Evolutionary conservation across 1,139 yeast genomes (phyloP).

Genomic region (Wickerhamomyces sp.): DNA sequence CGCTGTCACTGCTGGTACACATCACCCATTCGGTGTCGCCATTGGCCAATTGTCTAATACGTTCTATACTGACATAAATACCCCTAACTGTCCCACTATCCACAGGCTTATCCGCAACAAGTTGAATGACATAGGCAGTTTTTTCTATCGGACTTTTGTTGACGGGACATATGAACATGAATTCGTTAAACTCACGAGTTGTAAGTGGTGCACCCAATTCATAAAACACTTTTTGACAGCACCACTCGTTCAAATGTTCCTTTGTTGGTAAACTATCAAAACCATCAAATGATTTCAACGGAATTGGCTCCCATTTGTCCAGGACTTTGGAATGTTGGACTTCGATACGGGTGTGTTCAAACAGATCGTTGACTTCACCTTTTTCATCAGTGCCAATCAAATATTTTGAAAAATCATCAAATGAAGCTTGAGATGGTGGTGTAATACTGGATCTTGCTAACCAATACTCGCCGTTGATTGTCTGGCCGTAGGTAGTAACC

Average conservation of each 20-base stretch:
- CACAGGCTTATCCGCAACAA: slow-evolving; percentile 37
- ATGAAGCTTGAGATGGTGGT: slow-evolving; percentile 11
- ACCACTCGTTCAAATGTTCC: slow-evolving; percentile 22
- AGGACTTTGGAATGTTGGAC: slow-evolving; percentile 28
- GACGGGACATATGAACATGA: slow-evolving; percentile 41
- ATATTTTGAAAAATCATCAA: slow-evolving; percentile 34
- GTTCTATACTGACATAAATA: slow-evolving; percentile 57
- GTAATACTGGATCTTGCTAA: slow-evolving; percentile 35
- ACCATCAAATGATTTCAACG: slow-evolving; percentile 13
- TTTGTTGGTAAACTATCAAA: slow-evolving; percentile 13
- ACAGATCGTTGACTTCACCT: slow-evolving; percentile 18
- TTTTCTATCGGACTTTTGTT: slow-evolving; percentile 28
- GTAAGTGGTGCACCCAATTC: slow-evolving; percentile 31
- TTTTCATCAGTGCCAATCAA: slow-evolving; percentile 23
- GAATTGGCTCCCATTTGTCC: slow-evolving; percentile 20
- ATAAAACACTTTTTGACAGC: slow-evolving; percentile 26
- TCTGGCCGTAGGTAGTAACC: slow-evolving; percentile 36
- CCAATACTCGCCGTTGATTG: slow-evolving; percentile 39
- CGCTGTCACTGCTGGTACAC: slow-evolving; percentile 52
- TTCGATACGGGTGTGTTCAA: slow-evolving; percentile 26
- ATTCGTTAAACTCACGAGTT: slow-evolving; percentile 54
- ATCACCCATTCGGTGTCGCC: slow-evolving; percentile 53
- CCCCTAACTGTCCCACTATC: slow-evolving; percentile 34
- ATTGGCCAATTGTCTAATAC: slow-evolving; percentile 36
- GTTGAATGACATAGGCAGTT: slow-evolving; percentile 47